phyloP scores from a whole-genome alignment of 257 asterid genomes.

The Dorcoceras hygrometricum region DNA sequence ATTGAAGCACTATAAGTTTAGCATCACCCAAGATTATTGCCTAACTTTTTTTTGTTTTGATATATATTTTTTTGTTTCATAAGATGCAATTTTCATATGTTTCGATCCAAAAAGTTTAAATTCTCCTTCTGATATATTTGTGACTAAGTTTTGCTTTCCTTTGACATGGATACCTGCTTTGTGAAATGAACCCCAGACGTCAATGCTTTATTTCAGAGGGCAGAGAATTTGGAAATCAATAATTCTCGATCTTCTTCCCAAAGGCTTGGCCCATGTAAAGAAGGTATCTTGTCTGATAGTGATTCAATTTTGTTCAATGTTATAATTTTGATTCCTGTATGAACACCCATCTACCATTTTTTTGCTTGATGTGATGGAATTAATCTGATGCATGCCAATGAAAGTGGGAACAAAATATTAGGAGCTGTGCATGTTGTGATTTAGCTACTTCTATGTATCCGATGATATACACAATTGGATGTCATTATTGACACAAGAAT shows the following conservation, averaged over 20 bases:
- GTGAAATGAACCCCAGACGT: slow-evolving; percentile 59
- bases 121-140: background rate
- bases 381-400: background rate
- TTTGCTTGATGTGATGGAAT: background rate
- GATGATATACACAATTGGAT: background rate
- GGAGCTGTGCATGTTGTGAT: background rate
- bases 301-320: background rate
- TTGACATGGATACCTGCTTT: slow-evolving; percentile 28
- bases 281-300: slow-evolving; percentile 42
- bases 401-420: background rate
- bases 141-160: slow-evolving; percentile 16
- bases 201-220: slow-evolving; percentile 89
- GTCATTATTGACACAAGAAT: background rate
- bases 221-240: slow-evolving; percentile 87
- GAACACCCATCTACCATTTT: background rate
- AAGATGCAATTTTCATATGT: background rate
- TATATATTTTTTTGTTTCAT: background rate
- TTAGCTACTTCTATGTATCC: background rate
- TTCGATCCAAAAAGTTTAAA: background rate
- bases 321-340: background rate
- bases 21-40: background rate
- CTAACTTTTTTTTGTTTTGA: background rate
- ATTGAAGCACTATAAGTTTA: too few species aligned
- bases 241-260: slow-evolving; percentile 77
- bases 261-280: slow-evolving; percentile 65